Evolutionary conservation across 225 moss, liverwort and hornwort genomes (phyloP).

Genomic region (Marchantia polymorpha): DNA sequence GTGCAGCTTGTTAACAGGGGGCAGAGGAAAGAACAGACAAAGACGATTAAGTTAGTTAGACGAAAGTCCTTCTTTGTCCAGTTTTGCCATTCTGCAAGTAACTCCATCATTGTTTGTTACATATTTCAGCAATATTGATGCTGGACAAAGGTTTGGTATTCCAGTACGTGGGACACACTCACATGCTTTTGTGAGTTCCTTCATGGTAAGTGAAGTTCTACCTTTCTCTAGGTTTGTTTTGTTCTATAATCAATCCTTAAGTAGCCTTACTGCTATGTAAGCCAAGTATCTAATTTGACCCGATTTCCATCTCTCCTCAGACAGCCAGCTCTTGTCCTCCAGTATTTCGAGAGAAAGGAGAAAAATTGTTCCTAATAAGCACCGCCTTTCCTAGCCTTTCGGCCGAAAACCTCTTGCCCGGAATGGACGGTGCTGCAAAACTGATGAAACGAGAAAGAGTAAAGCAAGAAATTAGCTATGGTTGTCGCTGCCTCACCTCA

Average conservation of each 20-base stretch:
- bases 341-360: constrained; percentile 4
- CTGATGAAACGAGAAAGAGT: constrained; percentile 15
- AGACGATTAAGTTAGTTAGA: background rate
- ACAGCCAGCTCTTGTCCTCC: background rate
- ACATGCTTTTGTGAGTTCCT: constrained; percentile 94
- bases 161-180: constrained; percentile 96
- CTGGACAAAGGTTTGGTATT: constrained; percentile 82
- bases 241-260: background rate
- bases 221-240: background rate
- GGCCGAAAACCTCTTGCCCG: background rate
- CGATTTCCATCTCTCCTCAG: constrained; percentile 6
- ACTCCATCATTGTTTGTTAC: background rate
- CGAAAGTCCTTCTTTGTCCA: background rate
- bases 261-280: background rate
- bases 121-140: constrained; percentile 79
- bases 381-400: background rate
- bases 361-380: background rate
- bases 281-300: background rate
- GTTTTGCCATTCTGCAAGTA: background rate
- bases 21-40: too few species aligned
- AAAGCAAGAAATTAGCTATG: constrained; percentile 17
- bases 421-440: constrained; percentile 6
- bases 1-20: too few species aligned
- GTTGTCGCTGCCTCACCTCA: constrained; percentile 20
- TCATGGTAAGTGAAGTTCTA: constrained; percentile 54